A percentile compares a stretch with the other conserved stretches of the same genome.
phyloP scores from a whole-genome alignment of 2,329 filamentous ascomycete species.

The Ophiosphaerella korrae region DNA sequence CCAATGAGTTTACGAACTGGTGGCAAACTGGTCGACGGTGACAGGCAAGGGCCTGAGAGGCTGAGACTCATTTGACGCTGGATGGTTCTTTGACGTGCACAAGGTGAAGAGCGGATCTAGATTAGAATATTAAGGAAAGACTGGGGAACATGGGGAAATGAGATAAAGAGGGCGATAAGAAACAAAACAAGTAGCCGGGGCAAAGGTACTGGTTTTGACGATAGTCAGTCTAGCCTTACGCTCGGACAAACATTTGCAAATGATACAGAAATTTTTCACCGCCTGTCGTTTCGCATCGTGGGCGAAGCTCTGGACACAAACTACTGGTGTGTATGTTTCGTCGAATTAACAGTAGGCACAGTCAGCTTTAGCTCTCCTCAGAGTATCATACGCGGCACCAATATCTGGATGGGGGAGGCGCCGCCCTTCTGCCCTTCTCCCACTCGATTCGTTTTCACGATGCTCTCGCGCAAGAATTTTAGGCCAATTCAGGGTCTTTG shows the following conservation, averaged over 20 bases:
- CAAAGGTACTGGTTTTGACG: conserved; percentile 10
- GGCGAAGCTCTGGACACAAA: conserved; percentile 5
- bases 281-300: conserved; percentile 35
- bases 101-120: conserved; percentile 8
- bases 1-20: conserved; percentile 29
- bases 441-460: background rate
- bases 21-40: conserved; percentile 42
- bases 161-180: conserved; percentile 20
- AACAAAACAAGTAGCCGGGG: conserved; percentile 16
- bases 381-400: background rate
- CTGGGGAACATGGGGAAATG: conserved; percentile 23
- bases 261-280: conserved; percentile 37
- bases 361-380: background rate
- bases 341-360: background rate
- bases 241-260: conserved; percentile 29
- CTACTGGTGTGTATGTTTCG: background rate
- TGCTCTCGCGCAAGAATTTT: background rate
- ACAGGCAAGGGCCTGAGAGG: conserved; percentile 30
- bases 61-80: conserved; percentile 33
- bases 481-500: background rate
- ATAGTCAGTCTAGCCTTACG: conserved; percentile 33
- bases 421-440: no score
- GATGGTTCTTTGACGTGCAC: conserved; percentile 1
- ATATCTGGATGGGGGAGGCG: background rate
- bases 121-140: conserved; percentile 14